Conservation (phyloP, 208 protist species). For the Blechomonas ayalai region DNA sequence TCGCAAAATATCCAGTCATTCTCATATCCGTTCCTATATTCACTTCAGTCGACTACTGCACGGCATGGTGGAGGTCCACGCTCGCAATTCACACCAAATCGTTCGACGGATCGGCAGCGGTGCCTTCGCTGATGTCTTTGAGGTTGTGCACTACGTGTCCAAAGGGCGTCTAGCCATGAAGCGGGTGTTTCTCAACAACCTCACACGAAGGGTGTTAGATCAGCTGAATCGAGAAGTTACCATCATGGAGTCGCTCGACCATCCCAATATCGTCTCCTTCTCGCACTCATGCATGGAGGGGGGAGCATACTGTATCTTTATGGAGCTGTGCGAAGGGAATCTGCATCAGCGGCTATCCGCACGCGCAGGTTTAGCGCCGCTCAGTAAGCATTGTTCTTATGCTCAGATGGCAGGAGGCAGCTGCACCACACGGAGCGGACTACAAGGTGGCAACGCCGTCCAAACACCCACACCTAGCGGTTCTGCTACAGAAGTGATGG, state of each 20-base stretch:
- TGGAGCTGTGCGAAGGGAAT: constrained; percentile 69
- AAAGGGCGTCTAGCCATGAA: constrained; percentile 78
- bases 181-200: constrained; percentile 56
- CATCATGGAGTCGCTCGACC: constrained; percentile 66
- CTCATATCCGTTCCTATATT: constrained; percentile 18
- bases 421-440: too few relatives aligned
- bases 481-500: too few relatives aligned
- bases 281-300: constrained; percentile 62
- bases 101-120: constrained; percentile 56
- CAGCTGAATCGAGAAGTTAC: constrained; percentile 65
- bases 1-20: neutral
- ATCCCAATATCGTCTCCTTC: constrained; percentile 70
- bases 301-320: constrained; percentile 69
- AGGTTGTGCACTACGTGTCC: constrained; percentile 59
- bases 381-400: too few relatives aligned
- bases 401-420: too few relatives aligned
- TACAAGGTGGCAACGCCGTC: too few relatives aligned
- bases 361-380: too few relatives aligned
- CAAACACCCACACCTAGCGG: too few relatives aligned
- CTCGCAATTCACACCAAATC: constrained; percentile 48
- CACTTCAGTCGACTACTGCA: constrained; percentile 30
- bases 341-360: constrained; percentile 26
- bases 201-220: constrained; percentile 43
- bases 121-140: constrained; percentile 71
- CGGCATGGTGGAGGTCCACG: constrained; percentile 38